These are phyloP conservation scores for Phlegmacium glaucopus DNA, from an alignment of 768 basidiomycete genomes.

Conservation along the genomic window DNA sequence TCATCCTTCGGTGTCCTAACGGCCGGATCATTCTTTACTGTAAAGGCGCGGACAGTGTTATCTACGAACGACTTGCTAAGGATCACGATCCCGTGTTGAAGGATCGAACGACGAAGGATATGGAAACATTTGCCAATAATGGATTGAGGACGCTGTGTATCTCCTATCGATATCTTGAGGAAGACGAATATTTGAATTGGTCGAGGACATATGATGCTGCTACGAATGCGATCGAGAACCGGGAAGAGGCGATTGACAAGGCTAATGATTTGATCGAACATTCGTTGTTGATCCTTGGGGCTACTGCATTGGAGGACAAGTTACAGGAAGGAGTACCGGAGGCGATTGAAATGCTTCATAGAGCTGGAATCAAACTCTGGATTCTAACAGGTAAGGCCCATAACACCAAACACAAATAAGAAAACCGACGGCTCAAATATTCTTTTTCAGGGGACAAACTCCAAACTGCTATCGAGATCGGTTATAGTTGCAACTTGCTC, in stretches of 20 bases:
- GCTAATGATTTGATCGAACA: constrained; percentile 84
- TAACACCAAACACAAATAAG: neutral
- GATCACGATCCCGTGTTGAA: constrained; percentile 75
- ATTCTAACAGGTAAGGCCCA: constrained; percentile 76
- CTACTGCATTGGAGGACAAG: constrained; percentile 96
- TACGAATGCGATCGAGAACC: constrained; percentile 65
- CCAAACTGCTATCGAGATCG: constrained; percentile 98
- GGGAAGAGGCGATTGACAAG: constrained; percentile 91
- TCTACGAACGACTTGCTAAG: constrained; percentile 79
- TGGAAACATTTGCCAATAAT: constrained; percentile 92
- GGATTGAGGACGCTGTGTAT: constrained; percentile 92
- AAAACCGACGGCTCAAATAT: too few species aligned
- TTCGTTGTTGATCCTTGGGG: constrained; percentile 80
- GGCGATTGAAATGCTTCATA: constrained; percentile 87
- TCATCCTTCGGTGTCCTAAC: constrained; percentile 81
- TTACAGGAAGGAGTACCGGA: constrained; percentile 96
- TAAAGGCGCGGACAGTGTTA: constrained; percentile 97
- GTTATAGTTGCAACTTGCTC: constrained; percentile 92
- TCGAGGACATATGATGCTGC: constrained; percentile 78
- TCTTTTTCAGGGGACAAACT: constrained; percentile 78
- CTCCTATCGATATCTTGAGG: constrained; percentile 71
- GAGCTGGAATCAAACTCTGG: constrained; percentile 97
- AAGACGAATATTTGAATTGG: constrained; percentile 87
- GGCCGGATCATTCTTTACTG: constrained; percentile 81
- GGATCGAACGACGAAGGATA: constrained; percentile 77